Percentiles rank a stretch among this genome's conserved stretches.
These are phyloP conservation scores for Didymella keratinophila DNA, from an alignment of 2,329 filamentous ascomycete genomes.

Conservation along the genomic window DNA sequence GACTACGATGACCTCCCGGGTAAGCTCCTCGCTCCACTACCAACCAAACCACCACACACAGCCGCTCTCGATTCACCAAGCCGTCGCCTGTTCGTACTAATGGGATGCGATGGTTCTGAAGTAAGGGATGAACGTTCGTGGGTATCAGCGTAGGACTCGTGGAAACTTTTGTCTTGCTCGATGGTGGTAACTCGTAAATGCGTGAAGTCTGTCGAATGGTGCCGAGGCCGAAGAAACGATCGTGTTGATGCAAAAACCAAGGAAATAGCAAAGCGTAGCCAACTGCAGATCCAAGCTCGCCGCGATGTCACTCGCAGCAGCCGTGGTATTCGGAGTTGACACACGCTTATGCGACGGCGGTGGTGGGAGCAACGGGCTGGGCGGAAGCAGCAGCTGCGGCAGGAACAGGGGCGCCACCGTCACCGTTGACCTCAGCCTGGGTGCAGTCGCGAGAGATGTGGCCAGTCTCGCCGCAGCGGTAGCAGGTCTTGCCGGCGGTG, in stretches of 20 bases:
- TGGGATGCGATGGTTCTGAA: slow-evolving; percentile 50
- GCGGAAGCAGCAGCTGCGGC: slow-evolving; percentile 33
- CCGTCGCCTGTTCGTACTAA: slow-evolving; percentile 47
- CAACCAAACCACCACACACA: slow-evolving; percentile 41
- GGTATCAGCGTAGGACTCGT: slow-evolving; percentile 56
- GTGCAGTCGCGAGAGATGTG: slow-evolving; percentile 97
- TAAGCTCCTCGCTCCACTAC: slow-evolving; percentile 26
- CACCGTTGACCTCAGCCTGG: slow-evolving; percentile 68
- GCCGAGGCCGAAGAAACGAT: slow-evolving; percentile 46
- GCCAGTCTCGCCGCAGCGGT: slow-evolving; percentile 93
- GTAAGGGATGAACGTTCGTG: slow-evolving; percentile 52
- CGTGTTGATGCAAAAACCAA: slow-evolving; percentile 33
- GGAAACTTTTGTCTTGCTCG: slow-evolving; percentile 49
- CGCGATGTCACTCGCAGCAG: slow-evolving; percentile 32
- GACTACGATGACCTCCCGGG: not conserved
- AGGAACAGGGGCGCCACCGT: slow-evolving; percentile 41
- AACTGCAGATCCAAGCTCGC: slow-evolving; percentile 6
- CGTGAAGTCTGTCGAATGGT: slow-evolving; percentile 48
- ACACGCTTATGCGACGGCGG: slow-evolving; percentile 47
- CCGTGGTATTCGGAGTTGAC: slow-evolving; percentile 6
- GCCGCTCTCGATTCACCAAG: slow-evolving; percentile 48
- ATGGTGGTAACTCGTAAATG: slow-evolving; percentile 46
- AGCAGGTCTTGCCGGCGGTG: slow-evolving; percentile 98
- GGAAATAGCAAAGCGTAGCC: slow-evolving; percentile 17
- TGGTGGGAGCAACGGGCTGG: slow-evolving; percentile 53